A percentile compares a stretch with the other conserved stretches of the same genome.
These are phyloP conservation scores for Xylaria bambusicola DNA, from an alignment of 495 filamentous ascomycete genomes.

Conservation along the genomic window DNA sequence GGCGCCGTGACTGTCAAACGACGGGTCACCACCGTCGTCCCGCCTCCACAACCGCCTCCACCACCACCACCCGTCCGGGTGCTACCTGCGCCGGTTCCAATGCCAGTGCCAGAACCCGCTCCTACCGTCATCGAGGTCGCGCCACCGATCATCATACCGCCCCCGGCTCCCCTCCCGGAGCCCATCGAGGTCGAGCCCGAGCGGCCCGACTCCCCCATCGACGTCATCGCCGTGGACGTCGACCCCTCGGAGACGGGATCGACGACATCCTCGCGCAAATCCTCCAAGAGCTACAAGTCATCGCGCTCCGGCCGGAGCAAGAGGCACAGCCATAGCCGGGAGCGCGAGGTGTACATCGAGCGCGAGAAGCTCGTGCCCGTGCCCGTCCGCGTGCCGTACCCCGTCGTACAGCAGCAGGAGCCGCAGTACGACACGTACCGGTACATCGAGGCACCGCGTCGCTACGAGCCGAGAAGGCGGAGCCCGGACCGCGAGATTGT, in stretches of 20 bases:
- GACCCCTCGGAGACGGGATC: constrained; percentile 38
- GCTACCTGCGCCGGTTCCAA: constrained; percentile 6
- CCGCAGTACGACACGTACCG: constrained; percentile 48
- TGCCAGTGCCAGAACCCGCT: constrained; percentile 11
- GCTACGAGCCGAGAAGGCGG: constrained; percentile 26
- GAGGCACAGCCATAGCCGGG: constrained; percentile 28
- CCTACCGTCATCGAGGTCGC: constrained; percentile 31
- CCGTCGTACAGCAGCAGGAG: constrained; percentile 32
- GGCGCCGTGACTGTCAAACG: constrained; percentile 41
- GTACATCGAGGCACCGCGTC: constrained; percentile 48
- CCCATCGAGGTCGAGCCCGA: constrained; percentile 18
- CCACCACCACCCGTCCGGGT: constrained; percentile 13
- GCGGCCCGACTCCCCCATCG: constrained; percentile 43
- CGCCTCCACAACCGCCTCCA: constrained; percentile 31
- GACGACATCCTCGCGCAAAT: constrained; percentile 27
- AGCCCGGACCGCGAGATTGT: constrained; percentile 33
- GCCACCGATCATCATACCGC: constrained; percentile 33
- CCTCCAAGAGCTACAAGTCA: constrained; percentile 25
- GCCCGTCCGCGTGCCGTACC: constrained; percentile 37
- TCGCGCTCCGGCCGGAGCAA: constrained; percentile 31
- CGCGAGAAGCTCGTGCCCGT: constrained; percentile 45
- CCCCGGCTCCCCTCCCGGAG: constrained; percentile 27
- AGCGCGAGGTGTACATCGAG: constrained; percentile 51
- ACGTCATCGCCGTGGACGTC: constrained; percentile 55
- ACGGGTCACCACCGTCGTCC: constrained; percentile 47